These are phyloP conservation scores for Hysterium pulicare DNA, from an alignment of 2,329 filamentous ascomycete species.

Conservation along the genomic window DNA sequence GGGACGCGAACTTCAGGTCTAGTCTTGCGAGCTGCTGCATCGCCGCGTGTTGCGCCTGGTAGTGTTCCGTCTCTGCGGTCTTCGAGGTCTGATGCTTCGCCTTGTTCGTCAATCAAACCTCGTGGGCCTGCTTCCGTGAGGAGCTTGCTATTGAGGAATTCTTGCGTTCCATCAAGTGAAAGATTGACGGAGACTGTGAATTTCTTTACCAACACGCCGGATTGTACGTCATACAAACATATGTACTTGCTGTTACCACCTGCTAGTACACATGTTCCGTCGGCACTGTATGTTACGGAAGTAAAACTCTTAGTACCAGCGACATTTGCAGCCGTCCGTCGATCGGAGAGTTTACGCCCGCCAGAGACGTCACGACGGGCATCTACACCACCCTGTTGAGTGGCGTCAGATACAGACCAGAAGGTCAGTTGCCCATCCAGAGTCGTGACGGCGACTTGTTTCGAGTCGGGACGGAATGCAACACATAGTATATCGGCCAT, in stretches of 20 bases:
- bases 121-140: slow-evolving; percentile 86
- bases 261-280: slow-evolving; percentile 85
- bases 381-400: slow-evolving; percentile 82
- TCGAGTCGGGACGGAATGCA: slow-evolving; percentile 82
- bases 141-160: slow-evolving; percentile 89
- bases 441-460: slow-evolving; percentile 87
- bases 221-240: slow-evolving; percentile 91
- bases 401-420: slow-evolving; percentile 85
- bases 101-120: slow-evolving; percentile 81
- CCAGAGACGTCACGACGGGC: slow-evolving; percentile 90
- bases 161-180: slow-evolving; percentile 92
- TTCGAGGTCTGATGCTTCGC: slow-evolving; percentile 85
- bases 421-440: slow-evolving; percentile 93
- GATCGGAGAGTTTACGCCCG: slow-evolving; percentile 82
- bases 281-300: slow-evolving; percentile 84
- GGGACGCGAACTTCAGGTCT: slow-evolving; percentile 81
- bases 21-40: slow-evolving; percentile 73
- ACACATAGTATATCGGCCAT: slow-evolving; percentile 88
- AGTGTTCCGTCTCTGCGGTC: slow-evolving; percentile 75
- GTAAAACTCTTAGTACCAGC: slow-evolving; percentile 87
- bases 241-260: slow-evolving; percentile 98
- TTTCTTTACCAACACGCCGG: slow-evolving; percentile 88
- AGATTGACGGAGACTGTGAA: slow-evolving; percentile 94
- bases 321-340: slow-evolving; percentile 85
- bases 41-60: slow-evolving; percentile 83